Evolutionary conservation across 2,329 filamentous ascomycete genomes (phyloP).

Genomic region (Aspergillus udagawae): DNA sequence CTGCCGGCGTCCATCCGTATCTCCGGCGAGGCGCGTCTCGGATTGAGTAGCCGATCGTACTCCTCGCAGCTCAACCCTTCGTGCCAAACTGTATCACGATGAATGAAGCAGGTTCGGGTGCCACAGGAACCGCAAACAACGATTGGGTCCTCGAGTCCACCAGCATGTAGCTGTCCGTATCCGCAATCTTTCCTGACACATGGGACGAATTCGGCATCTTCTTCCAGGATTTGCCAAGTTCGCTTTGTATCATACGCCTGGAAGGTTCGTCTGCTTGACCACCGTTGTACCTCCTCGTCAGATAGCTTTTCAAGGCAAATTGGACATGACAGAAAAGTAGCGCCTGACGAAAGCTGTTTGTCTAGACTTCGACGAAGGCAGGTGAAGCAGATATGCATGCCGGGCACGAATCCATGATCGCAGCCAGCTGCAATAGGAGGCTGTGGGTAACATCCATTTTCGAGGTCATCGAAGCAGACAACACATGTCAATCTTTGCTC

Average conservation of each 20-base stretch:
- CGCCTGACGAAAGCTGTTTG: slow-evolving; percentile 8
- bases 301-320: slow-evolving; percentile 13
- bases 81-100: slow-evolving; percentile 13
- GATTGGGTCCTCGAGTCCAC: slow-evolving; percentile 13
- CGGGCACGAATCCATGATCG: slow-evolving; percentile 10
- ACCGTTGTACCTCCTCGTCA: slow-evolving; percentile 11
- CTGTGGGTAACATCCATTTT: slow-evolving; percentile 6
- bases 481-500: slow-evolving; percentile 4
- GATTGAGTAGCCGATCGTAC: slow-evolving; percentile 5
- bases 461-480: slow-evolving; percentile 10
- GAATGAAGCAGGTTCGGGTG: slow-evolving; percentile 14
- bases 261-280: slow-evolving; percentile 14
- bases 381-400: slow-evolving; percentile 8
- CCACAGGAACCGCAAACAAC: slow-evolving; percentile 15
- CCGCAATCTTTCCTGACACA: slow-evolving; percentile 13
- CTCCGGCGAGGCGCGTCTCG: not conserved
- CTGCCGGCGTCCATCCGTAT: not conserved
- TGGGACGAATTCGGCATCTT: slow-evolving; percentile 14
- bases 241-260: slow-evolving; percentile 10
- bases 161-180: slow-evolving; percentile 16
- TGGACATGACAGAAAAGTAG: slow-evolving; percentile 9
- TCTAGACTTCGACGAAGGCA: slow-evolving; percentile 15
- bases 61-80: slow-evolving; percentile 15
- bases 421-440: slow-evolving; percentile 12
- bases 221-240: slow-evolving; percentile 12